Percentiles rank a stretch among this genome's conserved stretches.
These are phyloP conservation scores for Clavispora vitiphila DNA, from an alignment of 805 yeast genomes.

Conservation along the genomic window DNA sequence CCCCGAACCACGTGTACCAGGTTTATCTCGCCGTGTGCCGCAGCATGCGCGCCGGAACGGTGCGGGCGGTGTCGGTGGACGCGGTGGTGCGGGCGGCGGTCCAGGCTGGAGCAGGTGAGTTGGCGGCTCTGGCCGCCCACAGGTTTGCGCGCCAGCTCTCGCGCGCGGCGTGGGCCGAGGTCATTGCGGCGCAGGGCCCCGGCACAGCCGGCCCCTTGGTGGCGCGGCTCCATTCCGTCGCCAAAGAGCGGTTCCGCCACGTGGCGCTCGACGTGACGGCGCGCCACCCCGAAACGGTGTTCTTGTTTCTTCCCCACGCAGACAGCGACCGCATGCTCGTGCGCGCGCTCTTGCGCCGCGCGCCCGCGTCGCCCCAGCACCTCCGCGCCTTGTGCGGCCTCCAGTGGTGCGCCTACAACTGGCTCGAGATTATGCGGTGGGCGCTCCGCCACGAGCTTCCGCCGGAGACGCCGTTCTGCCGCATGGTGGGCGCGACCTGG, in stretches of 20 bases:
- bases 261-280: background rate
- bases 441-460: slow-evolving; percentile 9
- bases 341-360: background rate
- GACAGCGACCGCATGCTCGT: background rate
- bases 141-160: background rate
- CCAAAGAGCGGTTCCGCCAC: background rate
- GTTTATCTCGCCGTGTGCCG: background rate
- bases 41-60: background rate
- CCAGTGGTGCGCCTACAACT: slow-evolving; percentile 8
- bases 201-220: background rate
- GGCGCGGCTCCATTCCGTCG: background rate
- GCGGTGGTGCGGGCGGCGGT: background rate
- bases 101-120: background rate
- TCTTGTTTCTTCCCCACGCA: background rate
- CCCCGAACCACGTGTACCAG: background rate
- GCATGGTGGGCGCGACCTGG: slow-evolving; percentile 11
- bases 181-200: background rate
- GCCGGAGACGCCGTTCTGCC: slow-evolving; percentile 4
- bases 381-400: background rate
- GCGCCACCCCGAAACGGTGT: too few relatives aligned
- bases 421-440: slow-evolving; percentile 12
- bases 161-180: background rate
- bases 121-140: background rate
- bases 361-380: background rate
- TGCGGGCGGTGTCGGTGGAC: background rate